Conservation (phyloP, 495 filamentous ascomycete species). For the Filosporella fistucella region DNA sequence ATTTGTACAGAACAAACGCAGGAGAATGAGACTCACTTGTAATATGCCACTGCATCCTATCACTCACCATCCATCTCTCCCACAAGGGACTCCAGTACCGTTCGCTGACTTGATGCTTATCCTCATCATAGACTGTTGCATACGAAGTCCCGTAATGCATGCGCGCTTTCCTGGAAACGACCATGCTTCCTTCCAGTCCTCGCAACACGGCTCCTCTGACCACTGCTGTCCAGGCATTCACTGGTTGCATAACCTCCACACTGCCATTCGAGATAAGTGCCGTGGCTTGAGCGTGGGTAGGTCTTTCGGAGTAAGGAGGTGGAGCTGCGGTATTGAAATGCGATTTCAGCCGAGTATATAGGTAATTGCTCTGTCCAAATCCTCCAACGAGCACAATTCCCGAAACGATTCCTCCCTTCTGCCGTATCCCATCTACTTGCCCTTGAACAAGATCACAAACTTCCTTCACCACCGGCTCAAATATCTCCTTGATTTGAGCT, state of each 20-base stretch:
- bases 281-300: constrained; percentile 46
- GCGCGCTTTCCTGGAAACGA: constrained; percentile 58
- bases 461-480: constrained; percentile 61
- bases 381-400: constrained; percentile 67
- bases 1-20: neutral
- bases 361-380: constrained; percentile 64
- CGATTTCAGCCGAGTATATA: constrained; percentile 58
- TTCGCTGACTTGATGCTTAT: constrained; percentile 60
- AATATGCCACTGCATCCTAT: constrained; percentile 80
- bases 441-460: constrained; percentile 56
- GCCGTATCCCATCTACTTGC: constrained; percentile 54
- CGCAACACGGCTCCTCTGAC: constrained; percentile 63
- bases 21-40: constrained; percentile 41
- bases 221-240: constrained; percentile 76
- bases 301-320: constrained; percentile 61
- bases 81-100: constrained; percentile 72
- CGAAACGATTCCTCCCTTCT: constrained; percentile 58
- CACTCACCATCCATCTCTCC: constrained; percentile 77
- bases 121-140: constrained; percentile 68
- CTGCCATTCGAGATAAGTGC: constrained; percentile 35
- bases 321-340: constrained; percentile 62
- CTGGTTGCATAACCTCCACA: constrained; percentile 71
- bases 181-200: constrained; percentile 68
- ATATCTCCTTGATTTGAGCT: constrained; percentile 56
- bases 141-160: constrained; percentile 78